Evolutionary conservation across 768 basidiomycete species (phyloP), one percentile per base, ranked within the genome.

Genomic region (Sutorius australiensis): DNA sequence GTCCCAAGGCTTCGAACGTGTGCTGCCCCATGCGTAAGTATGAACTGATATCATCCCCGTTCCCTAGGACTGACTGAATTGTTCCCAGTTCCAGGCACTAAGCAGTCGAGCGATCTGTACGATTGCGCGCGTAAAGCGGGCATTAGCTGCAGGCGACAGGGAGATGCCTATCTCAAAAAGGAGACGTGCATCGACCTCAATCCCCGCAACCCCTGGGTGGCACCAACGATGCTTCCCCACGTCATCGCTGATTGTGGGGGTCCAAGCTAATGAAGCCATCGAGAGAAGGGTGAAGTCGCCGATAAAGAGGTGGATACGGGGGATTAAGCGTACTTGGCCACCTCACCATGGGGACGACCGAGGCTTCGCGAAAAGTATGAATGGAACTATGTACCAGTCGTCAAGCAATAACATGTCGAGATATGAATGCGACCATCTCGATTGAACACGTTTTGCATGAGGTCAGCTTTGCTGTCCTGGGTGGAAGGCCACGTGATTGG

Each of bases 401-500:
- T 51, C 50, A 50, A 41, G 50, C 2, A 17, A 40, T n/a, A 36
- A 30, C 37, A 34, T 36, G 24, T 44, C 17, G 28, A 14, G n/a
- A 31, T 17, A 39, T 39, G 39, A 56, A 56, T 48, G 45, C 33
- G 37, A 50, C 44, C 27, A 39, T 31, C 16, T 39, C 14, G 11
- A 51, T 34, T 8, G 17, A 44, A 38, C 19, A 50, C 42, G 24
- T 39, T 31, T 37, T 50, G 13, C 50, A 48, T 24, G 57, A 51
- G 40, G 48, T 14, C 45, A 38, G 38, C 36, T 37, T 33, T 30
- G 8, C 19, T 36, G 28, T 7, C 46, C 38, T 14, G 9, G 9
- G 19, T n/a, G 30, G 45, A 41, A 17, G 54, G n/a, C 57, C 57
- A 53, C 61, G 55, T 50, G 61, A 16, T 41, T 36, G 27, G 16